Conservation (phyloP, 768 basidiomycete species). For the Mycena venus region DNA sequence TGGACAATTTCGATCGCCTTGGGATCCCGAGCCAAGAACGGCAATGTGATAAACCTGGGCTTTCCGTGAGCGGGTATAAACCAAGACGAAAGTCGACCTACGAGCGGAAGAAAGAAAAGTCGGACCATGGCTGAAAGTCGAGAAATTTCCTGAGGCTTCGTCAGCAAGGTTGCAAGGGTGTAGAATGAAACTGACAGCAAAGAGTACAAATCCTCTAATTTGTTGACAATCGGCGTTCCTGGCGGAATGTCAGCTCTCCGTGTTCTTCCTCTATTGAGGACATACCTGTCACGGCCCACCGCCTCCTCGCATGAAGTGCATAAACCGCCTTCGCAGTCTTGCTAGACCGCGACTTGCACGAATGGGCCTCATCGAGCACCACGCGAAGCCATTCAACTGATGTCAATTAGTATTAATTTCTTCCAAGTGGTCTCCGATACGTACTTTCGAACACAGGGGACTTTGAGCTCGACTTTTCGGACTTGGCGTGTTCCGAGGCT, state of each 20-base stretch:
- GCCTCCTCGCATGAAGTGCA: conserved; percentile 80
- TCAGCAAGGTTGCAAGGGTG: neutral
- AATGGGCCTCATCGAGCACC: conserved; percentile 94
- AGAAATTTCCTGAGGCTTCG: conserved; percentile 73
- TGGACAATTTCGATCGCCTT: conserved; percentile 97
- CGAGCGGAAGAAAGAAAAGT: conserved; percentile 91
- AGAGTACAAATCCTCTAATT: conserved; percentile 91
- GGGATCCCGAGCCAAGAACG: conserved; percentile 91
- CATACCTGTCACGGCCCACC: conserved; percentile 92
- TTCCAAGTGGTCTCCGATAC: conserved; percentile 32
- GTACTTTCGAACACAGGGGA: conserved; percentile 82
- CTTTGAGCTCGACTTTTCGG: conserved; percentile 63
- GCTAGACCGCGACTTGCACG: conserved; percentile 91
- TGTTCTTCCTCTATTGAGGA: neutral
- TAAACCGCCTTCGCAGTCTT: conserved; percentile 92
- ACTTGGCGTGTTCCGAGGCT: conserved; percentile 87
- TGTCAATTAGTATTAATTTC: conserved; percentile 12
- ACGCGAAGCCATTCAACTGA: conserved; percentile 86
- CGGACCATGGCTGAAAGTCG: conserved; percentile 84
- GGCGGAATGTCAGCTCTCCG: conserved; percentile 4
- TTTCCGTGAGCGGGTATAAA: neutral
- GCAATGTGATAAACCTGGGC: conserved; percentile 87
- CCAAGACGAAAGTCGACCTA: conserved; percentile 47
- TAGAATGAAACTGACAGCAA: conserved; percentile 64
- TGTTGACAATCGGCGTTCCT: conserved; percentile 97